Conservation (phyloP, 2,329 filamentous ascomycete species). For the Aspergillus uvarum region DNA sequence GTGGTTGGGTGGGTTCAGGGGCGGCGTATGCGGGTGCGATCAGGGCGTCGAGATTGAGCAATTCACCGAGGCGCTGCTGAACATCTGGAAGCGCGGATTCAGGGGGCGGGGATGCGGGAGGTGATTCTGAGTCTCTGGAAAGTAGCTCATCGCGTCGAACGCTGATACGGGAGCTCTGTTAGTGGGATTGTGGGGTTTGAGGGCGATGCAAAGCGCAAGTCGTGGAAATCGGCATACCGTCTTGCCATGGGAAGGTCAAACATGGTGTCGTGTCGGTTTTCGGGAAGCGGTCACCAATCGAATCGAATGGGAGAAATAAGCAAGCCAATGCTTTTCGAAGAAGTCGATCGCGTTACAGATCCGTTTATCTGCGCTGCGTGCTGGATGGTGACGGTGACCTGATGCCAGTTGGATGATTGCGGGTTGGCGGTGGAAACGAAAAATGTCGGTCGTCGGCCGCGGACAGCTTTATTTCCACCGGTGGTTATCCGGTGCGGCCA, state of each 20-base stretch:
- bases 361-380: background rate
- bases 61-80: conserved; percentile 32
- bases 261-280: conserved; percentile 21
- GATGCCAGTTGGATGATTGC: background rate
- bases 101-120: conserved; percentile 31
- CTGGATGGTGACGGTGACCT: background rate
- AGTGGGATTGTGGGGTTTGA: background rate
- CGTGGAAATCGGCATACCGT: conserved; percentile 27
- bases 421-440: conserved; percentile 8
- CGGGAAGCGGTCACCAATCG: no score
- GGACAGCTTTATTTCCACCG: conserved; percentile 8
- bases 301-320: no score
- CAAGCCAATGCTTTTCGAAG: no score
- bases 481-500: conserved; percentile 14
- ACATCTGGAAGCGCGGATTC: conserved; percentile 29
- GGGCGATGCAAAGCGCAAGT: background rate
- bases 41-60: conserved; percentile 36
- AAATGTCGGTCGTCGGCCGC: conserved; percentile 7
- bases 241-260: conserved; percentile 40
- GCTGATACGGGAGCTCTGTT: conserved; percentile 18
- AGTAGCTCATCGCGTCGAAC: conserved; percentile 40
- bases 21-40: conserved; percentile 11
- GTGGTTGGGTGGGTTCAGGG: conserved; percentile 3
- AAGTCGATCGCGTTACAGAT: background rate
- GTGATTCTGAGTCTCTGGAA: conserved; percentile 31